phyloP scores from a whole-genome alignment of 495 filamentous ascomycete genomes.

The Xylaria bambusicola region DNA sequence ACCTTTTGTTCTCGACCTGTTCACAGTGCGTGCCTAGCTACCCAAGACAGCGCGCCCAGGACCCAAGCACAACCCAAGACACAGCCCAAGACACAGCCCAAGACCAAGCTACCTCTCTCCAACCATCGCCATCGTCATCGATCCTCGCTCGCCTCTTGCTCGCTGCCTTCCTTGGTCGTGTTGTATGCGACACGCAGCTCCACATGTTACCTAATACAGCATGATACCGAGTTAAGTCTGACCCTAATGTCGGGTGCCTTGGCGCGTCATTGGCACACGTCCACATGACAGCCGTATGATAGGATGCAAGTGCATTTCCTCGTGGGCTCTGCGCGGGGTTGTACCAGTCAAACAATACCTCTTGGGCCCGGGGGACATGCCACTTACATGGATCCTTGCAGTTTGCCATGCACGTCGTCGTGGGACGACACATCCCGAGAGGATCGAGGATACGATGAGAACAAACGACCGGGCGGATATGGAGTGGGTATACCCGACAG shows the following conservation, averaged over 20 bases:
- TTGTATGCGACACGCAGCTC: too few species aligned
- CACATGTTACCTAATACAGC: neutral
- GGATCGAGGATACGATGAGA: neutral
- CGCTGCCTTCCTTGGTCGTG: neutral
- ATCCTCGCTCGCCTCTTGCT: neutral
- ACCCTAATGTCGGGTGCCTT: constrained; percentile 5
- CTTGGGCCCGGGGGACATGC: neutral
- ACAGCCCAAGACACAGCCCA: too few species aligned
- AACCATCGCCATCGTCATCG: constrained; percentile 1
- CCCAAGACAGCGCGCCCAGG: too few species aligned
- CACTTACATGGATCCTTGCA: neutral
- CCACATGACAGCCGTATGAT: constrained; percentile 11
- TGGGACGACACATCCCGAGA: constrained; percentile 14
- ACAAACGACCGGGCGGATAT: constrained; percentile 2
- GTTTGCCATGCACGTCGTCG: constrained; percentile 10
- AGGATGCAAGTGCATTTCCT: constrained; percentile 3
- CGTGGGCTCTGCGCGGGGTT: constrained; percentile 18
- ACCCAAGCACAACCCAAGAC: too few species aligned
- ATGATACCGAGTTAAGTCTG: neutral
- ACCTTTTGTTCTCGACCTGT: too few species aligned
- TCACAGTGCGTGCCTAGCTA: too few species aligned
- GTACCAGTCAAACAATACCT: constrained; percentile 6
- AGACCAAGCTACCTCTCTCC: too few species aligned
- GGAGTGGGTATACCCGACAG: constrained; percentile 4
- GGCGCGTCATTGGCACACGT: constrained; percentile 7